Evolutionary conservation across 2,329 filamentous ascomycete species (phyloP).

Genomic region (Tolypocladium amazonense): DNA sequence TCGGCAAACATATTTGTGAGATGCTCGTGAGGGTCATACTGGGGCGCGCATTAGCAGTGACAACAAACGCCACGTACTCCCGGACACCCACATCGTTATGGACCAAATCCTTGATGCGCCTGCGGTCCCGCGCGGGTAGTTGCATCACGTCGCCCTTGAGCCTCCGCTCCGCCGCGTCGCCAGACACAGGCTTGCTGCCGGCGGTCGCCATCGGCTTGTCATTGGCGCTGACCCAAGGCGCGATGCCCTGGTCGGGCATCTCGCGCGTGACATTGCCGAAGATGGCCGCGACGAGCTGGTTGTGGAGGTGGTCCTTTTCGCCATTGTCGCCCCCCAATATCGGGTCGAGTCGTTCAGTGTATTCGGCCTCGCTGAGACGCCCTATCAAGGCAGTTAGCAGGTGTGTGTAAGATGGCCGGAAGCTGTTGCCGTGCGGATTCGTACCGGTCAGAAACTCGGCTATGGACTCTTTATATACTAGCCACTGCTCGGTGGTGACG

Average conservation of each 20-base stretch:
- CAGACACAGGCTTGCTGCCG: conserved; percentile 51
- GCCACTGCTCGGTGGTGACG: conserved; percentile 53
- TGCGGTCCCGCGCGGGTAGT: conserved; percentile 53
- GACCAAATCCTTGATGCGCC: conserved; percentile 54
- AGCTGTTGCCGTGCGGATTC: not conserved
- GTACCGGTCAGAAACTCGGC: conserved; percentile 54
- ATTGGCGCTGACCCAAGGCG: conserved; percentile 62
- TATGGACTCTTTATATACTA: conserved; percentile 51
- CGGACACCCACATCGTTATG: conserved; percentile 43
- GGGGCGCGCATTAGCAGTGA: conserved; percentile 5
- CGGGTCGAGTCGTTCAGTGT: conserved; percentile 46
- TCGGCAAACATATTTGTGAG: conserved; percentile 43
- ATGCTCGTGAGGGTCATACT: conserved; percentile 46
- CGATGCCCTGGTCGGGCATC: conserved; percentile 56
- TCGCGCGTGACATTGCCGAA: conserved; percentile 61
- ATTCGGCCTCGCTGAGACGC: conserved; percentile 52
- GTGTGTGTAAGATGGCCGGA: not conserved
- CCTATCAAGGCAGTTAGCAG: conserved; percentile 31
- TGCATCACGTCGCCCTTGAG: conserved; percentile 63
- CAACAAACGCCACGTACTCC: not conserved
- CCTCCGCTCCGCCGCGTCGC: conserved; percentile 54
- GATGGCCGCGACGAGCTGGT: conserved; percentile 56
- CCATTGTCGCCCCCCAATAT: conserved; percentile 47
- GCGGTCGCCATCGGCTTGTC: conserved; percentile 50
- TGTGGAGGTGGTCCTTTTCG: conserved; percentile 54